Conservation (phyloP, 2,329 filamentous ascomycete species). For the Verticillium dahliae region DNA sequence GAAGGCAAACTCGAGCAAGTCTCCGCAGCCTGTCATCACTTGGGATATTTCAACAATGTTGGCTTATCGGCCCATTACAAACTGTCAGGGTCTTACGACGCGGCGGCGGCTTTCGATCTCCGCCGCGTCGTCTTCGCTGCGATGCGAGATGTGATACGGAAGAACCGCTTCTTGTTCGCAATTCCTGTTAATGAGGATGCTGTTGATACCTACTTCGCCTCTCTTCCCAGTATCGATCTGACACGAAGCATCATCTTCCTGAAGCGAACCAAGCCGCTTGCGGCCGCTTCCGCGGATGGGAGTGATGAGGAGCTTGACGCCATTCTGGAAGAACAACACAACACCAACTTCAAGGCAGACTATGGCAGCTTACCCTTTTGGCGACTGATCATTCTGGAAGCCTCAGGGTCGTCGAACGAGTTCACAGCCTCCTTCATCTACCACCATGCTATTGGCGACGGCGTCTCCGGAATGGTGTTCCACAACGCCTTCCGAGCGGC, state of each 20-base stretch:
- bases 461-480: slow-evolving; percentile 35
- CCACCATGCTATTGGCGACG: slow-evolving; percentile 41
- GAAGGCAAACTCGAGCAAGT: slow-evolving; percentile 34
- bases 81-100: slow-evolving; percentile 14
- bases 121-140: slow-evolving; percentile 25
- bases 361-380: slow-evolving; percentile 30
- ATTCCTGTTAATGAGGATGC: slow-evolving; percentile 32
- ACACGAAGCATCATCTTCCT: slow-evolving; percentile 26
- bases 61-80: slow-evolving; percentile 29
- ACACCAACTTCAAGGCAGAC: slow-evolving; percentile 22
- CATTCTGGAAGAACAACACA: slow-evolving; percentile 32
- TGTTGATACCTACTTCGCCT: slow-evolving; percentile 32
- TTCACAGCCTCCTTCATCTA: slow-evolving; percentile 38
- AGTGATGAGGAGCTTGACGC: slow-evolving; percentile 31
- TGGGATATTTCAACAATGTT: slow-evolving; percentile 36
- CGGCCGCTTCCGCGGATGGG: slow-evolving; percentile 11
- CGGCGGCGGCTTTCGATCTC: slow-evolving; percentile 16
- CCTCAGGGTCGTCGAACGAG: slow-evolving; percentile 11
- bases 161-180: slow-evolving; percentile 34
- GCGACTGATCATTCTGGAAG: slow-evolving; percentile 32
- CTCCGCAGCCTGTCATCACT: slow-evolving; percentile 32
- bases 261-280: slow-evolving; percentile 12
- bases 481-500: slow-evolving; percentile 32
- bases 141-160: slow-evolving; percentile 22
- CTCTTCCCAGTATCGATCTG: slow-evolving; percentile 33